Evolutionary conservation across 73 alveolate genomes (phyloP).

Genomic region (Blepharisma stoltei): DNA sequence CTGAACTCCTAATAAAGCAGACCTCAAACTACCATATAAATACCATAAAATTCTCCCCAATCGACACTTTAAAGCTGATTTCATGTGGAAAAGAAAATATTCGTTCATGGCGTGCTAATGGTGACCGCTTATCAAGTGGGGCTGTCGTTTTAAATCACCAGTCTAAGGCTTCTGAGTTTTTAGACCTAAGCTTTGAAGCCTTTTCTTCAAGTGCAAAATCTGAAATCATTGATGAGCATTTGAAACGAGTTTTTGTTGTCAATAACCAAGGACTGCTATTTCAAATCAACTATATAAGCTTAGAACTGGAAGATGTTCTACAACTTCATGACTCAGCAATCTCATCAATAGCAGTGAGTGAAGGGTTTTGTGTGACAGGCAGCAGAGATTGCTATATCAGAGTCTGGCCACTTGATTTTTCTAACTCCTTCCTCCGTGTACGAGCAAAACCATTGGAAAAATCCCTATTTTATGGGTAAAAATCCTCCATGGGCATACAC

Average conservation of each 20-base stretch:
- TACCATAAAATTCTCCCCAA: slow-evolving; percentile 74
- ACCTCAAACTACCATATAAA: slow-evolving; percentile 62
- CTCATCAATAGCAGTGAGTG: slow-evolving; percentile 75
- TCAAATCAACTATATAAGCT: slow-evolving; percentile 48
- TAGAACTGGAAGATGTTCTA: slow-evolving; percentile 74
- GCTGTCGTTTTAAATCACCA: slow-evolving; percentile 87
- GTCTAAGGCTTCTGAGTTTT: slow-evolving; percentile 76
- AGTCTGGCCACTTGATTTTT: slow-evolving; percentile 89
- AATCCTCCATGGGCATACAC: too few species aligned
- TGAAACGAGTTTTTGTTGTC: slow-evolving; percentile 50
- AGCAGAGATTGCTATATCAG: slow-evolving; percentile 76
- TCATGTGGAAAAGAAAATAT: slow-evolving; percentile 90
- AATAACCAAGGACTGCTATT: slow-evolving; percentile 57
- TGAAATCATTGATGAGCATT: slow-evolving; percentile 45
- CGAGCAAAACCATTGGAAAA: too few species aligned
- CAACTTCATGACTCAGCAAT: slow-evolving; percentile 80
- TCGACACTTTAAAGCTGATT: slow-evolving; percentile 65
- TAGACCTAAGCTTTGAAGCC: slow-evolving; percentile 66
- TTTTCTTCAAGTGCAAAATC: slow-evolving; percentile 43
- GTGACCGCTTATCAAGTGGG: slow-evolving; percentile 62
- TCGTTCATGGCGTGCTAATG: slow-evolving; percentile 83
- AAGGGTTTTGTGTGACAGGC: slow-evolving; percentile 90
- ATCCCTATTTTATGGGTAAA: too few species aligned
- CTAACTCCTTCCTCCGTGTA: too few species aligned
- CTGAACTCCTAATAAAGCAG: slow-evolving; percentile 62